Conservation (phyloP, 2,329 filamentous ascomycete genomes). For the Didymella exigua region DNA sequence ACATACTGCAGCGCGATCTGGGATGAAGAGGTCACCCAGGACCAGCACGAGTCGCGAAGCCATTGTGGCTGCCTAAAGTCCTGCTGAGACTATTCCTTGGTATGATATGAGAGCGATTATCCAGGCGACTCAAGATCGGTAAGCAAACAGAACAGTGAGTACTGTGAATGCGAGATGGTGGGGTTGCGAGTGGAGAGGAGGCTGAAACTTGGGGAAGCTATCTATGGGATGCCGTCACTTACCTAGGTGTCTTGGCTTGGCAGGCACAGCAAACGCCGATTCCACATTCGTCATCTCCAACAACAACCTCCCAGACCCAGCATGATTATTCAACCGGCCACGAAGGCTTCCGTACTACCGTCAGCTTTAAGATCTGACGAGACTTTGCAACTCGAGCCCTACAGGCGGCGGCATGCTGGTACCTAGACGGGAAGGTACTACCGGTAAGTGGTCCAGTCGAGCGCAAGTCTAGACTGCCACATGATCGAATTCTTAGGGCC, state of each 20-base stretch:
- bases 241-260: constrained; percentile 13
- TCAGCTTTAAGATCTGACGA: too few relatives aligned
- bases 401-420: too few relatives aligned
- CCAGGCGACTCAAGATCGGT: background rate
- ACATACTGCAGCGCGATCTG: constrained; percentile 50
- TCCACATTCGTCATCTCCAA: background rate
- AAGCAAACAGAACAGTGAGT: background rate
- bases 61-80: constrained; percentile 37
- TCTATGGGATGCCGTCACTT: constrained; percentile 17
- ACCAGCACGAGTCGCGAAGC: constrained; percentile 51
- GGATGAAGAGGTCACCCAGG: constrained; percentile 52
- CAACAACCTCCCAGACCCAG: background rate
- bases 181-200: constrained; percentile 10
- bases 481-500: too few relatives aligned
- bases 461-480: too few relatives aligned
- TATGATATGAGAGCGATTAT: background rate
- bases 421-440: too few relatives aligned
- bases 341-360: too few relatives aligned
- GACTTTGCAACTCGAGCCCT: too few relatives aligned
- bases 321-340: too few relatives aligned
- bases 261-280: constrained; percentile 1
- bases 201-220: constrained; percentile 17
- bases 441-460: too few relatives aligned
- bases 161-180: background rate
- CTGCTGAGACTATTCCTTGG: background rate